Evolutionary conservation across 23 red algal species (phyloP), one percentile per base, ranked within the genome.

Genomic region (Chondrus crispus): DNA sequence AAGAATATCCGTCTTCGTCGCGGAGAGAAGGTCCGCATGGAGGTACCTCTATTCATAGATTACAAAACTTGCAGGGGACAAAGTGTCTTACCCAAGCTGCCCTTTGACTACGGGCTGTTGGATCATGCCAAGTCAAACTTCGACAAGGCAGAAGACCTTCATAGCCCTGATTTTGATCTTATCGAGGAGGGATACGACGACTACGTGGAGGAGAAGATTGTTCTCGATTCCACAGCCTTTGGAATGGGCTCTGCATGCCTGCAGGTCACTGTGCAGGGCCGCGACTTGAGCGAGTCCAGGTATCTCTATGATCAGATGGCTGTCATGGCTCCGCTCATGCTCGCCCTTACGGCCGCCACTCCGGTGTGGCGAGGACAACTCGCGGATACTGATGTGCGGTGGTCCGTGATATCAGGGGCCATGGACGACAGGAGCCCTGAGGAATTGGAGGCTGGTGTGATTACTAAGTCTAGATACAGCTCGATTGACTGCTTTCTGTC

Each of bases 241-340:
- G 97, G 97, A 3, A 99, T 99, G 97, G 97, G 97, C 29, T 64
- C 62, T 51, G 53, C 87, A 49, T 99, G 97, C 80, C 75, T 99
- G 74, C 97, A 99, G 76, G 85, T 99, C 28, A 99, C 97, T 2
- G 50, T 99, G 51, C 97, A 99, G 57, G 92, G 86, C 3, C 72
- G 78, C 46, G 94, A 99, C 37, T 75, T 99, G 80, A 78, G 87
- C 51, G 97, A 99, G 84, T 91, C 91, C 28, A 94, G 97, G 4
- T 85, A 91, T 48, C 87, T 99, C 39, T 99, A 99, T 83, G 97
- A 99, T 76, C 97, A 99, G 62, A 73, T 99, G 49, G 94, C 94
- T 22, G 97, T 99, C 20, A 90, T 99, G 89, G 97, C 97, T 3
- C 97, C 97, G 29, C 80, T 99, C 38, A 95, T 99, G 93, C 80